Conservation (phyloP, 2,329 filamentous ascomycete genomes). For the Phialocephala sp. region DNA sequence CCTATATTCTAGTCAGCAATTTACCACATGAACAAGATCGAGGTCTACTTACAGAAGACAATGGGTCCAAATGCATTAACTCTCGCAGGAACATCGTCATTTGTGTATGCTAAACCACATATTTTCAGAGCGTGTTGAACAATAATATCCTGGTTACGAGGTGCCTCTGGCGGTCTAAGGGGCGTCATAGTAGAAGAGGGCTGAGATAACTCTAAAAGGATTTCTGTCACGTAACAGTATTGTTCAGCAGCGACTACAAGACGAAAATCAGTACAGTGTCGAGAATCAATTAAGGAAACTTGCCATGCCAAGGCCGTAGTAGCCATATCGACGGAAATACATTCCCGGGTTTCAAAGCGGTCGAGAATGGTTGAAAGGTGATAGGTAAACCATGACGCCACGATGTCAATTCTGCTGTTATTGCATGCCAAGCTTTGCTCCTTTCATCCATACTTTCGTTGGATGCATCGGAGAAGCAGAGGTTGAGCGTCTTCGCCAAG, state of each 20-base stretch:
- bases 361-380: constrained; percentile 45
- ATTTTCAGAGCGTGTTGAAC: constrained; percentile 48
- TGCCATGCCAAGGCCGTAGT: constrained; percentile 52
- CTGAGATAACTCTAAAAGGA: constrained; percentile 25
- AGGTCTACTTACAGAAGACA: constrained; percentile 48
- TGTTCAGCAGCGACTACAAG: constrained; percentile 49
- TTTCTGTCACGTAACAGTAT: constrained; percentile 47
- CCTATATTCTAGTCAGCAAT: constrained; percentile 32
- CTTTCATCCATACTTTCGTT: neutral
- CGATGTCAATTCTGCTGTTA: constrained; percentile 1
- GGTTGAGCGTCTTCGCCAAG: constrained; percentile 52
- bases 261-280: neutral
- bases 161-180: neutral
- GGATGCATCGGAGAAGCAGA: constrained; percentile 37
- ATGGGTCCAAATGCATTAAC: constrained; percentile 57
- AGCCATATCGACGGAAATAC: constrained; percentile 49
- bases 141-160: constrained; percentile 28
- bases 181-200: neutral
- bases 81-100: constrained; percentile 49
- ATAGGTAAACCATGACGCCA: constrained; percentile 46
- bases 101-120: constrained; percentile 52
- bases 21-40: neutral
- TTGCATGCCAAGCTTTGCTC: neutral
- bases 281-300: constrained; percentile 4
- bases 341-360: constrained; percentile 24